These are phyloP conservation scores for Amylostereum chailletii DNA, from an alignment of 1,284 basidiomycete genomes.

Conservation along the genomic window DNA sequence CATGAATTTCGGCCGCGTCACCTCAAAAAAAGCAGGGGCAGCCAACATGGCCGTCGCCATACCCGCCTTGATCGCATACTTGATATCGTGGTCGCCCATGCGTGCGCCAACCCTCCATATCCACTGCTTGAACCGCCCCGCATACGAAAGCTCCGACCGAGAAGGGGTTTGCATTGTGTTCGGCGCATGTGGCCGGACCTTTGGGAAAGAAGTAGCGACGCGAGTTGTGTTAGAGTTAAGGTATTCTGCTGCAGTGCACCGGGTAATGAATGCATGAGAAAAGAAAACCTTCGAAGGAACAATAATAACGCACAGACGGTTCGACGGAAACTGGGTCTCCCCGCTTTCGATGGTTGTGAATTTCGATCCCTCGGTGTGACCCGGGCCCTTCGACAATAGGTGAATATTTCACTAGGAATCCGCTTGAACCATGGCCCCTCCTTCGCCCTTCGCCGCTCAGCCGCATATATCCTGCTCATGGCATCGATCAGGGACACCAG, in stretches of 20 bases:
- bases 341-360: background rate
- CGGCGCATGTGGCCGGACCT: constrained; percentile 72
- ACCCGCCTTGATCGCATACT: constrained; percentile 86
- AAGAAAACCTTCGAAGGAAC: no score
- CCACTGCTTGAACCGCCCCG: constrained; percentile 54
- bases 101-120: constrained; percentile 73
- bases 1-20: constrained; percentile 71
- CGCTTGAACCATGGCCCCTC: constrained; percentile 33
- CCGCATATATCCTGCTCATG: constrained; percentile 63
- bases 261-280: background rate
- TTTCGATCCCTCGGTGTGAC: no score
- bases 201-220: constrained; percentile 71
- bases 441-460: constrained; percentile 41
- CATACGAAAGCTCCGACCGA: constrained; percentile 43
- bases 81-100: constrained; percentile 68
- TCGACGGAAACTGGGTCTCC: constrained; percentile 12
- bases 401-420: constrained; percentile 10
- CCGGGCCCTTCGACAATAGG: background rate
- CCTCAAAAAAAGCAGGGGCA: constrained; percentile 78
- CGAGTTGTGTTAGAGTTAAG: constrained; percentile 52
- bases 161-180: constrained; percentile 79
- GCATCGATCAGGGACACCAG: constrained; percentile 75
- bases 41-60: constrained; percentile 77
- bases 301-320: constrained; percentile 17
- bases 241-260: constrained; percentile 38